phyloP scores from a whole-genome alignment of 768 basidiomycete species.

The Panellus pusillus region DNA sequence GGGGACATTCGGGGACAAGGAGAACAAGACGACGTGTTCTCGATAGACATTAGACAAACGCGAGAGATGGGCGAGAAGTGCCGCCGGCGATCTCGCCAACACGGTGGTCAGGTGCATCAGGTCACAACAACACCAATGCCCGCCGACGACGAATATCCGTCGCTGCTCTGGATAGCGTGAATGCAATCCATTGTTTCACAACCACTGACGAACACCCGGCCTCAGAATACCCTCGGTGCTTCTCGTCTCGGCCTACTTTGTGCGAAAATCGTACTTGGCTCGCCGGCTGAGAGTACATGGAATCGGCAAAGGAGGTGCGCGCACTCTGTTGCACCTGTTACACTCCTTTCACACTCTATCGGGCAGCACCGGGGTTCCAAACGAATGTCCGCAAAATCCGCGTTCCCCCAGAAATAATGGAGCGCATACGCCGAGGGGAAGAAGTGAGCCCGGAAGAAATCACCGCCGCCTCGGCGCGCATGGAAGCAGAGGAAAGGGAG shows the following conservation, averaged over 20 bases:
- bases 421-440: conserved; percentile 51
- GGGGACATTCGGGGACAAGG: conserved; percentile 46
- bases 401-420: conserved; percentile 56
- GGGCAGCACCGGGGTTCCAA: conserved; percentile 53
- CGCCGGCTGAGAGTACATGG: conserved; percentile 46
- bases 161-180: conserved; percentile 45
- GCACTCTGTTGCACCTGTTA: neutral
- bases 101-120: conserved; percentile 41
- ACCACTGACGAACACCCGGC: conserved; percentile 4
- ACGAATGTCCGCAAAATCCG: conserved; percentile 50
- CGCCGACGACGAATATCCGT: conserved; percentile 21
- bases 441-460: conserved; percentile 55
- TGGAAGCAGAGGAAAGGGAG: conserved; percentile 35
- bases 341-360: conserved; percentile 1
- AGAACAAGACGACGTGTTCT: conserved; percentile 46
- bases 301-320: conserved; percentile 57
- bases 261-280: conserved; percentile 51
- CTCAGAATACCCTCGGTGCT: conserved; percentile 45
- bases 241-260: conserved; percentile 45
- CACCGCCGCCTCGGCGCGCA: conserved; percentile 42
- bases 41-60: conserved; percentile 30
- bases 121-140: conserved; percentile 1
- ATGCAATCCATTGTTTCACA: conserved; percentile 15
- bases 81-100: conserved; percentile 36
- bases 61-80: conserved; percentile 36